phyloP scores from a whole-genome alignment of 1,284 basidiomycete species.

The Paramarasmius palmivorus region DNA sequence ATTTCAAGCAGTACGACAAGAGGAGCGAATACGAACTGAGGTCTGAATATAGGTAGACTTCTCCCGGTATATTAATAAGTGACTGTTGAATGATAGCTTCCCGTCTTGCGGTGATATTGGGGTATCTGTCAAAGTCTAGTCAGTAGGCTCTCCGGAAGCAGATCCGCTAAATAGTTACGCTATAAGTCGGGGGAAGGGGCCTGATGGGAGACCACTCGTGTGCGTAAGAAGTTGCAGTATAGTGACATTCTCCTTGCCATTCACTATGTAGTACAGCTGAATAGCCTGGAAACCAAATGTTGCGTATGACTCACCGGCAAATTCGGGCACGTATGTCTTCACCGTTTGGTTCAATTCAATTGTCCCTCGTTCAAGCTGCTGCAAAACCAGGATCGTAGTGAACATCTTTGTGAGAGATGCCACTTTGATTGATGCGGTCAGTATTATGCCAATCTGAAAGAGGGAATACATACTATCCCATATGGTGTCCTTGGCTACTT shows the following conservation, averaged over 20 bases:
- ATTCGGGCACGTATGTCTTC: conserved; percentile 23
- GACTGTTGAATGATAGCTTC: conserved; percentile 21
- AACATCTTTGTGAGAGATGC: conserved; percentile 30
- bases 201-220: conserved; percentile 26
- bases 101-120: conserved; percentile 21
- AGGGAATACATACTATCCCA: conserved; percentile 22
- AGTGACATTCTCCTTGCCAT: conserved; percentile 25
- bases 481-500: conserved; percentile 21
- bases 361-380: conserved; percentile 24
- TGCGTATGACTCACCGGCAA: conserved; percentile 18
- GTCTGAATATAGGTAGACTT: conserved; percentile 26
- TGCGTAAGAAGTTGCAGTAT: conserved; percentile 28
- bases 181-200: conserved; percentile 26
- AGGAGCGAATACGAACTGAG: conserved; percentile 26
- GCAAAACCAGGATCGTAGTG: conserved; percentile 23
- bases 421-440: conserved; percentile 18
- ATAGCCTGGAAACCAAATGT: neutral
- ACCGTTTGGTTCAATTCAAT: conserved; percentile 22
- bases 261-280: conserved; percentile 7
- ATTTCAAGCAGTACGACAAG: neutral
- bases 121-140: conserved; percentile 16
- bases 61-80: conserved; percentile 22
- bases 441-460: neutral
- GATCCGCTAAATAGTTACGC: conserved; percentile 15
- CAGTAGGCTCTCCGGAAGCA: neutral